Conservation (phyloP, 2,329 filamentous ascomycete genomes). For the Xylaria hypoxylon region DNA sequence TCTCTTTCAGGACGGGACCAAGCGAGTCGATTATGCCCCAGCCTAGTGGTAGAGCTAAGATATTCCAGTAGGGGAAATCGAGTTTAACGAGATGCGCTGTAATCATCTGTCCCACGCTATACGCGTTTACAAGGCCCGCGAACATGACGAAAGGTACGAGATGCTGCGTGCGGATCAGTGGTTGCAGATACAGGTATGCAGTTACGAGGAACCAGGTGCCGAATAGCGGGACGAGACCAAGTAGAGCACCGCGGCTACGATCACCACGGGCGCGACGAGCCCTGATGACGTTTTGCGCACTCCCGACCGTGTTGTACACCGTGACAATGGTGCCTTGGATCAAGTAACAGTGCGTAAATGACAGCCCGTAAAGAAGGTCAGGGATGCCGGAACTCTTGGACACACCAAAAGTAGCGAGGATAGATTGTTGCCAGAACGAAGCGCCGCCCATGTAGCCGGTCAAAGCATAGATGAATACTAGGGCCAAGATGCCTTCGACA, state of each 20-base stretch:
- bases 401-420: slow-evolving; percentile 79
- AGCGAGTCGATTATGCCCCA: slow-evolving; percentile 84
- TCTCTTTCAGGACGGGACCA: slow-evolving; percentile 73
- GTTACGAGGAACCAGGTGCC: slow-evolving; percentile 80
- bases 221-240: slow-evolving; percentile 86
- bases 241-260: slow-evolving; percentile 77
- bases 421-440: slow-evolving; percentile 91
- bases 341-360: slow-evolving; percentile 94
- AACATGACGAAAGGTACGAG: slow-evolving; percentile 91
- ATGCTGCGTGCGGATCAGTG: slow-evolving; percentile 82
- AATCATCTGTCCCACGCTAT: slow-evolving; percentile 95
- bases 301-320: slow-evolving; percentile 84
- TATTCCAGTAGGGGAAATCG: slow-evolving; percentile 90
- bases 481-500: slow-evolving; percentile 90
- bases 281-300: slow-evolving; percentile 84
- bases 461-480: slow-evolving; percentile 83
- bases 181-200: slow-evolving; percentile 85
- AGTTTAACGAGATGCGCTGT: slow-evolving; percentile 91
- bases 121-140: slow-evolving; percentile 90
- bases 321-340: slow-evolving; percentile 85
- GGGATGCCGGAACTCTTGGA: slow-evolving; percentile 74
- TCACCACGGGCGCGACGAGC: slow-evolving; percentile 81
- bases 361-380: slow-evolving; percentile 76
- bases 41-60: slow-evolving; percentile 81
- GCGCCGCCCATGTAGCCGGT: slow-evolving; percentile 89